Evolutionary conservation across 108 stramenopile genomes (phyloP), one percentile per base, ranked within the genome.

Genomic region (Discostella stelligeroides): DNA sequence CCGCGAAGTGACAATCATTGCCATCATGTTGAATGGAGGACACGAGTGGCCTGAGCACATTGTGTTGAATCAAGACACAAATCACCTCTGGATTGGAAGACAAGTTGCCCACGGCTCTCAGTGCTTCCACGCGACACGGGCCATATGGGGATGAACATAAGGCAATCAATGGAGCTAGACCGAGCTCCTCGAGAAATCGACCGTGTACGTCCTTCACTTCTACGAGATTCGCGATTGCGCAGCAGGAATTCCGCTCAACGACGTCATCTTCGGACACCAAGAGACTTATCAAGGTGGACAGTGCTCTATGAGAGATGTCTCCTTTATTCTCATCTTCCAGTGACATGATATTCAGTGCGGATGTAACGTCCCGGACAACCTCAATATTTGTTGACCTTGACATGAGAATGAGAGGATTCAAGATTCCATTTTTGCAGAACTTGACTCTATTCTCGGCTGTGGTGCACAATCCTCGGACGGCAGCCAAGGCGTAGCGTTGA

Each of bases 341-440:
- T 28, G 87, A 88, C 25, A 95, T 79, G 38, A 80, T 90, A 73
- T 93, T 92, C 29, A 95, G 50, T 7, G 88, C 84, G 13, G 87
- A 75, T 14, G 91, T 82, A 5, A 93, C 88, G 59, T 92, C 92
- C 24, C 85, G 63, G 34, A 86, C 80, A 21, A 90, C 60, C 17
- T 74, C 72, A 49, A 82, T 72, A n/a, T 92, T 85, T 28, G 84
- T 73, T 3, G 90, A 86, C 51, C 85, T 67, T 1, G 88, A 86
- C 87, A 95, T 85, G 5, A 95, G 72, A 23, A 92, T 87, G 24
- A 95, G 64, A 0, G 94, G 89, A 39, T 95, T 90, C 48, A 95
- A 64, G 13, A 92, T 77, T 46, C 94, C 94, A 43, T 90, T 86
- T 28, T 87, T 61, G 7, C 92, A 72, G 3, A 87, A 84, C 27